Evolutionary conservation across 306 rosid species (phyloP).

Genomic region (Vicia sativa): DNA sequence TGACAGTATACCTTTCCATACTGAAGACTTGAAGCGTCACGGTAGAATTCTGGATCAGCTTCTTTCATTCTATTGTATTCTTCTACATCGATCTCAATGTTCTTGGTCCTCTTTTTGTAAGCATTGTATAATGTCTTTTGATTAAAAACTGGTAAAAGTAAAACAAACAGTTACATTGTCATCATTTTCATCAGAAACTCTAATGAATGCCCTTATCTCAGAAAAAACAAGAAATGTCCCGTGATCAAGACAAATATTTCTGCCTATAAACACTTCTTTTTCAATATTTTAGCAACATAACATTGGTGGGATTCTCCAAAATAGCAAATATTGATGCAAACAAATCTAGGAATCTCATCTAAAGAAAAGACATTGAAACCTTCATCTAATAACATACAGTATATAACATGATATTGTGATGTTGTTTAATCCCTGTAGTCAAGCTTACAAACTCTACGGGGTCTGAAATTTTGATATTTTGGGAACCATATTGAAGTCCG

Average conservation of each 20-base stretch:
- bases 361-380: constrained; percentile 2
- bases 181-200: not conserved
- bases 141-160: constrained; percentile 70
- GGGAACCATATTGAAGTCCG: constrained; percentile 7
- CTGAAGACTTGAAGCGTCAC: constrained; percentile 96
- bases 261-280: not conserved
- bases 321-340: not conserved
- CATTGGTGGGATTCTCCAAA: not conserved
- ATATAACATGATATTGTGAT: not conserved
- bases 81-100: constrained; percentile 68
- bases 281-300: constrained; percentile 15
- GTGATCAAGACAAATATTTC: constrained; percentile 8
- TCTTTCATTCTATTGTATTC: constrained; percentile 93
- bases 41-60: constrained; percentile 97
- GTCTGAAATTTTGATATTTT: constrained; percentile 5
- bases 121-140: constrained; percentile 90
- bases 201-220: not conserved
- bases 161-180: constrained; percentile 27
- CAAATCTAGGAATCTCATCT: not conserved
- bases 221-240: not conserved
- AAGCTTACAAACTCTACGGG: constrained; percentile 5
- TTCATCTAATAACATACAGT: constrained; percentile 15
- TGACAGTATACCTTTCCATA: constrained; percentile 78
- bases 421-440: not conserved
- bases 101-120: constrained; percentile 84